Percentiles rank a stretch among this genome's conserved stretches.
phyloP scores from a whole-genome alignment of 225 moss, liverwort and hornwort genomes.

The Thuidium tamariscinum region DNA sequence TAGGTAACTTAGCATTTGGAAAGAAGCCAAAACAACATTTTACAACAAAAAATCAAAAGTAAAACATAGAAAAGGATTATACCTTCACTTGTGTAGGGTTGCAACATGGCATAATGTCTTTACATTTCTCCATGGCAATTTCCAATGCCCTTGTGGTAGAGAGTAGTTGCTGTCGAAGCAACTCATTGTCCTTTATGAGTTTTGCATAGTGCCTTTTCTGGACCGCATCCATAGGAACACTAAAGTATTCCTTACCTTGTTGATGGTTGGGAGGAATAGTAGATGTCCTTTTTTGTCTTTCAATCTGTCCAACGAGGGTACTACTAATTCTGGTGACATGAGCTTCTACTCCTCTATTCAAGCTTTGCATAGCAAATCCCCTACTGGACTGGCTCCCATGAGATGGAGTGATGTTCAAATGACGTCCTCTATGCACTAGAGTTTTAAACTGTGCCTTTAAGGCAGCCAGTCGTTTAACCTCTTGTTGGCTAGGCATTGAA shows the following conservation, averaged over 20 bases:
- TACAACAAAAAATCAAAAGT: too few relatives aligned
- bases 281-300: not conserved
- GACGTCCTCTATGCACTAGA: accelerated
- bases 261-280: not conserved
- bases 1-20: too few relatives aligned
- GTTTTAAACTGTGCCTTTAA: not conserved
- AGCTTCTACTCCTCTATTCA: too few relatives aligned
- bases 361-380: not conserved
- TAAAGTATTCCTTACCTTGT: not conserved
- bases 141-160: not conserved
- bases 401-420: not conserved
- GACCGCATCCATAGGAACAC: not conserved
- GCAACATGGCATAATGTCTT: not conserved
- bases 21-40: too few relatives aligned
- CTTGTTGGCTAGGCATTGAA: not conserved
- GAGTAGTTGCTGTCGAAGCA: accelerated
- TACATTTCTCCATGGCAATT: not conserved
- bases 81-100: not conserved
- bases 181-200: not conserved
- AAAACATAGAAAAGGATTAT: not conserved
- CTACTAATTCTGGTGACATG: not conserved
- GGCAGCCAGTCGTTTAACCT: accelerated
- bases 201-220: not conserved
- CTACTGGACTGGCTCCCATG: not conserved
- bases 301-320: accelerated